Conservation (phyloP, 1,284 basidiomycete species). For the Ustilago hordei region DNA sequence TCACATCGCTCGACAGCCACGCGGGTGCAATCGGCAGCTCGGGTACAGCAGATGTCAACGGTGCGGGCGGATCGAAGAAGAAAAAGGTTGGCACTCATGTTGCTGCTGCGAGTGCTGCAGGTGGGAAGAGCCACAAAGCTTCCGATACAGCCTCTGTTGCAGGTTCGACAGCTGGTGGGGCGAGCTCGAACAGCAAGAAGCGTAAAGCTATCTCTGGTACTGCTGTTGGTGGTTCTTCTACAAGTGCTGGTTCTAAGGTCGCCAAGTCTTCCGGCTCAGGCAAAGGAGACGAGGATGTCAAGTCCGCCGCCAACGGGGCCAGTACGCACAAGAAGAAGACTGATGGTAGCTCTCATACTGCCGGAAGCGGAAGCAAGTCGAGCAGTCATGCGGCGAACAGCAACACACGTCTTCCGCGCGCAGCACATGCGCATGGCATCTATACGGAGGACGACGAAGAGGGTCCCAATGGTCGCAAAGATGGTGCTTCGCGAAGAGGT, state of each 20-base stretch:
- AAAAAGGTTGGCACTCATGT: constrained; percentile 40
- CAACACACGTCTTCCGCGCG: constrained; percentile 47
- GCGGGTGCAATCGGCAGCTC: constrained; percentile 5
- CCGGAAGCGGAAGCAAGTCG: constrained; percentile 20
- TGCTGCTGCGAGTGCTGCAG: constrained; percentile 22
- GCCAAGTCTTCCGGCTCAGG: constrained; percentile 32
- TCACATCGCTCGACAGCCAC: constrained; percentile 27
- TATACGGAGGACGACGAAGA: constrained; percentile 54
- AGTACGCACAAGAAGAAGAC: constrained; percentile 44
- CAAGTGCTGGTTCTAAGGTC: constrained; percentile 28
- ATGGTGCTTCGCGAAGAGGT: constrained; percentile 18
- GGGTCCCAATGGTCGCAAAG: constrained; percentile 31
- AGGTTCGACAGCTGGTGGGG: constrained; percentile 19
- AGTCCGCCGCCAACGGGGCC: constrained; percentile 39
- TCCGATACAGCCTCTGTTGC: constrained; percentile 26
- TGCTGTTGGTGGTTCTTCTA: constrained; percentile 10
- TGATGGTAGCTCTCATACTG: constrained; percentile 19
- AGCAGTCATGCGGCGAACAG: constrained; percentile 18
- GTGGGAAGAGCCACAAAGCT: constrained; percentile 40
- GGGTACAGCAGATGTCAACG: constrained; percentile 20
- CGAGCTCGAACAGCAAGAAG: constrained; percentile 46
- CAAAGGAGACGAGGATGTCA: constrained; percentile 51
- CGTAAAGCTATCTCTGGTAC: constrained; percentile 41
- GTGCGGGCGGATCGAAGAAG: constrained; percentile 35
- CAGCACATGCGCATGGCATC: constrained; percentile 42